Base-by-base conservation (phyloP, 257 asterid genomes). In the Solanum medicagineum region DNA sequence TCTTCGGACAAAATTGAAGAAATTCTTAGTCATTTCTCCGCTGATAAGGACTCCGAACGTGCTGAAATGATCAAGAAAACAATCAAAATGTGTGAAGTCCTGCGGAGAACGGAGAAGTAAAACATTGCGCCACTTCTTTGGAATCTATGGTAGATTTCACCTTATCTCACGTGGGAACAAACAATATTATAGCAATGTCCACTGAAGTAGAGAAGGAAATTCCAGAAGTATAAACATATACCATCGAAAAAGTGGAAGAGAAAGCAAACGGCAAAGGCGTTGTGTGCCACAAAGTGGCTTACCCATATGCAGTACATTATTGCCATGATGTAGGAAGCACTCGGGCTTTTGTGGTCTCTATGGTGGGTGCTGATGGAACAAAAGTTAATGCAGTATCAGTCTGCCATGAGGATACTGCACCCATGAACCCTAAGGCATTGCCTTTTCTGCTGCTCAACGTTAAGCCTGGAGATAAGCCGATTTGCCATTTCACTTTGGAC, bases 1-100 rank as follows among this genome's bases (percentile, higher is more conserved):
- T 92, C 97, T 5, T 92, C 95, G 0, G 69, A 36, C 42, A 36
- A 36, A 36, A 36, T 36, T 5, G 42, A 36, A 36, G 42, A 36
- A 36, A 36, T 36, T 36, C 42, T 36, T 4, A 36, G 42, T 0
- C 42, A 5, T 0, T 1, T 36, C 42, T 0, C 42, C 42, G 73
- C 89, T 19, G 49, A 85, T 2, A 19, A 56, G 24, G 22, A 56
- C 63, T 56, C 63, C 1, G 63, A 56, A 56, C 6, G 4, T 56
- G 63, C 63, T 7, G 20, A 56, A 19, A 19, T 56, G 63, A 17
- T 56, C 63, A 56, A 56, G 2, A 56, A 56, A 56, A 56, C 63
- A 19, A 56, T 56, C 24, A 56, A 56, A 56, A 56, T 56, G 63
- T 56, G 63, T 1, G 63, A 56, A 10, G 63, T 2, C 63, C 63